phyloP scores from a whole-genome alignment of 108 stramenopile genomes.

The Cyclotella choctawhatcheeana region DNA sequence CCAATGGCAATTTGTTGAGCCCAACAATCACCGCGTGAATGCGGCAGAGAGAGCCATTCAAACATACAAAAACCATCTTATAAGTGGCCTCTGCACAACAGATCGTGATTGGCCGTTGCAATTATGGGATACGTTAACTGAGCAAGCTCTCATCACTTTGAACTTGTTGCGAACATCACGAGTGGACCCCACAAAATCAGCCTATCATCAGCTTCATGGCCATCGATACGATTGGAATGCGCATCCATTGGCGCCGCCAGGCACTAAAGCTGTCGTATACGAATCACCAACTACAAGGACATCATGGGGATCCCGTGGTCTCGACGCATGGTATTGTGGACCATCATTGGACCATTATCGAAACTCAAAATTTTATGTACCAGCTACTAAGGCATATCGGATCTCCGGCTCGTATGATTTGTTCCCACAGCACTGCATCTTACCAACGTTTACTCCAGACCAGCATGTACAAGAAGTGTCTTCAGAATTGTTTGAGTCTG shows the following conservation, averaged over 20 bases:
- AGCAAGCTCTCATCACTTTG: not conserved
- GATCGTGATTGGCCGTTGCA: slow-evolving; percentile 32
- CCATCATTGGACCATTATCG: slow-evolving; percentile 44
- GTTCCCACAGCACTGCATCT: slow-evolving; percentile 32
- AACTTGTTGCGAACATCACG: not conserved
- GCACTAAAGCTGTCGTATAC: slow-evolving; percentile 17
- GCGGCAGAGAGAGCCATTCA: slow-evolving; percentile 42
- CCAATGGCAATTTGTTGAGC: slow-evolving; percentile 28
- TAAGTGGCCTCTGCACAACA: slow-evolving; percentile 15
- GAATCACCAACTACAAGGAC: slow-evolving; percentile 23
- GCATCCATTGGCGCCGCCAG: slow-evolving; percentile 13
- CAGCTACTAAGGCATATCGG: slow-evolving; percentile 18
- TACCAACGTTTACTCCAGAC: slow-evolving; percentile 9
- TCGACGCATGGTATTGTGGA: slow-evolving; percentile 39
- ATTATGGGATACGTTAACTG: not conserved
- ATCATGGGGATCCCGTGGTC: slow-evolving; percentile 28
- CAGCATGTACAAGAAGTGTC: not conserved
- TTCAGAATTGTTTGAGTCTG: not conserved
- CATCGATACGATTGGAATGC: slow-evolving; percentile 43
- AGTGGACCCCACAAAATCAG: not conserved
- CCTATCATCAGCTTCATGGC: slow-evolving; percentile 31
- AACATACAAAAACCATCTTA: slow-evolving; percentile 41
- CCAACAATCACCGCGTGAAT: slow-evolving; percentile 25
- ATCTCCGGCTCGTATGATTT: slow-evolving; percentile 45
- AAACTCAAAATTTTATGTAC: slow-evolving; percentile 34